Conservation (phyloP, 306 rosid species). For the Luffa aegyptiaca region DNA sequence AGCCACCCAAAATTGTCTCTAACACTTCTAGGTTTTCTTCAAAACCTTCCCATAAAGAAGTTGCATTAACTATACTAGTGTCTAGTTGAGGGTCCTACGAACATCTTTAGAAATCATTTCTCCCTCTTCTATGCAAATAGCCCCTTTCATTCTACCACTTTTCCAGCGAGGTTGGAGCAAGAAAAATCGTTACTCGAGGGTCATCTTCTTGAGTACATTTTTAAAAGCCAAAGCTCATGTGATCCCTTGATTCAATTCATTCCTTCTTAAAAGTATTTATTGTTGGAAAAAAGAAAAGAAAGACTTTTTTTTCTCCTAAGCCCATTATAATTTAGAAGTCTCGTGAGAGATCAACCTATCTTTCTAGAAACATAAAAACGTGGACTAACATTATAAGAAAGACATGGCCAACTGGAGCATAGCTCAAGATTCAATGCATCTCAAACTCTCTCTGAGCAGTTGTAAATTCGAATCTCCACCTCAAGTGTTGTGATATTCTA, state of each 20-base stretch:
- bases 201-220: neutral
- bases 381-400: neutral
- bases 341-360: neutral
- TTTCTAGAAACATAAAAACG: neutral
- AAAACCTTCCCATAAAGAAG: neutral
- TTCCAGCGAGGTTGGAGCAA: neutral
- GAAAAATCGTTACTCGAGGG: neutral
- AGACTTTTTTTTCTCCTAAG: neutral
- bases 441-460: neutral
- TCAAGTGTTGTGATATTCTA: neutral
- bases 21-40: neutral
- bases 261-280: neutral
- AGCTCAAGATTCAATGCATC: neutral
- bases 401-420: neutral
- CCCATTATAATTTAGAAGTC: neutral
- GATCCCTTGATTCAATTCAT: neutral
- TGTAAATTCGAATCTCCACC: neutral
- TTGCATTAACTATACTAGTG: neutral
- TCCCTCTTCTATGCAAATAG: neutral
- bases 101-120: neutral
- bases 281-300: neutral
- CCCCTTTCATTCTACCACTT: neutral
- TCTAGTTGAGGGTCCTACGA: neutral
- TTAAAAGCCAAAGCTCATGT: neutral
- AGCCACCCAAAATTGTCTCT: no score